Conservation (phyloP, 2,329 filamentous ascomycete species). For the Stenocarpella maydis region DNA sequence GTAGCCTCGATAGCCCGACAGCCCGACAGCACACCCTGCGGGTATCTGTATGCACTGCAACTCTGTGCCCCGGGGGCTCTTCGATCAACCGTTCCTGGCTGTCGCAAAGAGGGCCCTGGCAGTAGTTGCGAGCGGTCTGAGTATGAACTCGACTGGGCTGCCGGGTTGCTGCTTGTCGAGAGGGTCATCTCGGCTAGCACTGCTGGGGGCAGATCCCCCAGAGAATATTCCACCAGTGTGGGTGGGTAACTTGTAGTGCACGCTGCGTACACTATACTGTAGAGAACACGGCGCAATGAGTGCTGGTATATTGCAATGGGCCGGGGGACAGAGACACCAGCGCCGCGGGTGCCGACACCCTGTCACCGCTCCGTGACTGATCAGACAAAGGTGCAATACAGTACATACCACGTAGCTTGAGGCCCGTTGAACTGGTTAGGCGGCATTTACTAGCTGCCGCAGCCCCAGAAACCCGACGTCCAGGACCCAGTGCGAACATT, state of each 20-base stretch:
- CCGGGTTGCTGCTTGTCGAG: constrained; percentile 12
- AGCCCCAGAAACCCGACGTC: constrained; percentile 7
- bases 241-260: constrained; percentile 12
- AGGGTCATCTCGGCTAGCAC: constrained; percentile 34
- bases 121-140: constrained; percentile 8
- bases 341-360: constrained; percentile 6
- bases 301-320: not conserved
- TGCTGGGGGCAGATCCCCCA: constrained; percentile 35
- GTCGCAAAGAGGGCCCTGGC: constrained; percentile 1
- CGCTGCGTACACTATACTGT: constrained; percentile 12
- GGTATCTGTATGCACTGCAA: constrained; percentile 18
- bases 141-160: not conserved
- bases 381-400: constrained; percentile 9
- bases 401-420: constrained; percentile 6
- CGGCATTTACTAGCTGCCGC: constrained; percentile 26
- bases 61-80: not conserved
- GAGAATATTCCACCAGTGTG: constrained; percentile 33
- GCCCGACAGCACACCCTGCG: not conserved
- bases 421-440: not conserved
- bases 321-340: constrained; percentile 1
- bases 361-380: constrained; percentile 25
- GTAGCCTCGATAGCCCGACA: no score
- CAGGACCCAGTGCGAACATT: not conserved
- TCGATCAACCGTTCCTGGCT: not conserved
- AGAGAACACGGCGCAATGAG: not conserved